These are phyloP conservation scores for Moesziomyces globuligerus DNA, from an alignment of 1,284 basidiomycete genomes.

Conservation along the genomic window DNA sequence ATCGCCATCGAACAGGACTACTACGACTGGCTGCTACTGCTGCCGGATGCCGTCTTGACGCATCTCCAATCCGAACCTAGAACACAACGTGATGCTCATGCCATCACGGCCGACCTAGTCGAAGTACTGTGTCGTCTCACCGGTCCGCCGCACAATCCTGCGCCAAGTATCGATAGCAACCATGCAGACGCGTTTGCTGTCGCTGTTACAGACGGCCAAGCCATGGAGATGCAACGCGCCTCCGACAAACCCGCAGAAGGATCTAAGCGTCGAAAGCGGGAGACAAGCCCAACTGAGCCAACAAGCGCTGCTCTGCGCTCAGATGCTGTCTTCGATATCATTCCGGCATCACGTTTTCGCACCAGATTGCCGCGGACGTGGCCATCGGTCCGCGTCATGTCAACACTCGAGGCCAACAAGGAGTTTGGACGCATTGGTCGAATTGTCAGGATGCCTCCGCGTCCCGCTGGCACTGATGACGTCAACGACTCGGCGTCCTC, in stretches of 20 bases:
- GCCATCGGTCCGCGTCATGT: slow-evolving; percentile 41
- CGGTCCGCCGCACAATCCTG: slow-evolving; percentile 5
- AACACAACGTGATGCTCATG: slow-evolving; percentile 5
- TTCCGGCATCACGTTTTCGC: slow-evolving; percentile 9
- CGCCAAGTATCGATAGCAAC: no score
- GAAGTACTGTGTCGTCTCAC: slow-evolving; percentile 27
- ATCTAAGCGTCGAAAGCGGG: neutral
- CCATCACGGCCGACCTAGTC: slow-evolving; percentile 20
- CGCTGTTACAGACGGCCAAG: neutral
- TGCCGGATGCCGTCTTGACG: slow-evolving; percentile 14
- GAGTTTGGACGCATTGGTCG: slow-evolving; percentile 36
- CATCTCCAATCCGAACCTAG: slow-evolving; percentile 18
- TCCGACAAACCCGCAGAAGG: neutral
- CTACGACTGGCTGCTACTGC: slow-evolving; percentile 28
- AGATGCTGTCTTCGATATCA: slow-evolving; percentile 30
- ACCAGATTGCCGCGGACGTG: slow-evolving; percentile 33
- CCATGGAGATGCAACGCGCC: neutral
- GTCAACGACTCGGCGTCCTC: neutral
- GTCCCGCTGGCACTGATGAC: neutral
- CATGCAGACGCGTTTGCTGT: neutral
- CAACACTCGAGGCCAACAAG: slow-evolving; percentile 35
- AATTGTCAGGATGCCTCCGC: slow-evolving; percentile 19
- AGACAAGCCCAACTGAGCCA: neutral
- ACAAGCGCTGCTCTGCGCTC: neutral
- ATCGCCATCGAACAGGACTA: slow-evolving; percentile 38